Base-by-base conservation (phyloP, 805 yeast species). In the Candida montana region DNA sequence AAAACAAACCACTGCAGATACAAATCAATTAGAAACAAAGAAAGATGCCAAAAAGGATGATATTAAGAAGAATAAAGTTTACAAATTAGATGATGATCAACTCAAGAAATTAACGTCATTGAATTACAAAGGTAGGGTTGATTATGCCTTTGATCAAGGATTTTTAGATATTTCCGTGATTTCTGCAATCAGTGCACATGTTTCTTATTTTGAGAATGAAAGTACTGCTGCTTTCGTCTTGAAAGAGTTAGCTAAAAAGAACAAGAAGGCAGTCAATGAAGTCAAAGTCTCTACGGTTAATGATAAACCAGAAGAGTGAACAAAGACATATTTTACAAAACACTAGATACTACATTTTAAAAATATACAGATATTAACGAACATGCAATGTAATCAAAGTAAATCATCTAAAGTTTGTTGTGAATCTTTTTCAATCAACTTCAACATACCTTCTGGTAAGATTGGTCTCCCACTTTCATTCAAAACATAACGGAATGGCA, bases 401-500 rank as follows among this genome's bases (percentile, higher is more conserved):
- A 83, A 71, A 53, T 83, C 93, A 50, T 85, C 93, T 26, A 86
- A 70, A 27, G 82, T 76, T 63, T 88, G 89, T 49, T 86, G 90
- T 2, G 95, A 80, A 55, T 91, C 99, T 49, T 76, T 76, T 57
- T 82, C 81, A 55, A 91, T 91, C 59, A 91, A 72, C 26, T 81
- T 81, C 42, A 87, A 66, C 98, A 91, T 91, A 0, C 98, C 98
- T 42, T 75, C 74, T 1, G 99, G 99, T 56, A 91, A 69, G 10
- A 93, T 84, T 1, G 99, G 98, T 46, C 75, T 72, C 4, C 77
- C 78, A 1, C 72, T 52, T 0, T 55, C 60, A 52, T 84, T 85
- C 44, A 81, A 64, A 15, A 91, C 83, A 55, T 91, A 91, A 58
- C 99, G 74, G 67, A 91, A 91, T 3, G 99, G 99, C 99, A 91